phyloP scores from a whole-genome alignment of 2,329 filamentous ascomycete species.

The Talaromyces pinophilus region DNA sequence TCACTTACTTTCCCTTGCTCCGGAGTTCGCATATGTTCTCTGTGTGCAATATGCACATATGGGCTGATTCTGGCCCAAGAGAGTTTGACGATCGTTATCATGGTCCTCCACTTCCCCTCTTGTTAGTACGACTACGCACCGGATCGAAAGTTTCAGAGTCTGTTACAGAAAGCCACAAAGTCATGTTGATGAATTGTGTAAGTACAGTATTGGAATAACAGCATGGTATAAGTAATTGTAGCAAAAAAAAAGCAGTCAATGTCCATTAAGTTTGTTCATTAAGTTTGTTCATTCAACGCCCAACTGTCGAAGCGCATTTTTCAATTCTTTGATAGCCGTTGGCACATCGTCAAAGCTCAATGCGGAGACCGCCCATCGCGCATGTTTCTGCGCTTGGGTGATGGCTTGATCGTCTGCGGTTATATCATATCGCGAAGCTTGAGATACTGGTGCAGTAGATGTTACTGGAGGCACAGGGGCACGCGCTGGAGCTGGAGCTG shows the following conservation, averaged over 20 bases:
- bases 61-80: not conserved
- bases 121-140: not conserved
- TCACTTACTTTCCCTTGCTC: not conserved
- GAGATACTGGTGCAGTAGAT: conserved; percentile 23
- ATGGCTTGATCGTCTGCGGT: conserved; percentile 70
- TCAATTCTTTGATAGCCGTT: conserved; percentile 83
- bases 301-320: conserved; percentile 69
- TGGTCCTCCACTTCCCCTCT: not conserved
- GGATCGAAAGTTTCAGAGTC: not conserved
- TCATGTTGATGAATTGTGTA: not conserved
- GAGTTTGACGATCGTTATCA: conserved; percentile 1
- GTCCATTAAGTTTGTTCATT: conserved; percentile 36
- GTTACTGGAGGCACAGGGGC: conserved; percentile 24
- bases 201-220: not conserved
- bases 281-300: conserved; percentile 57
- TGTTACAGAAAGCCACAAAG: not conserved
- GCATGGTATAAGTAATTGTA: conserved; percentile 4
- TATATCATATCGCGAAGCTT: conserved; percentile 10
- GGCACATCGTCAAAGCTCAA: conserved; percentile 94
- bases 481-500: conserved; percentile 27
- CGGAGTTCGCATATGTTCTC: not conserved
- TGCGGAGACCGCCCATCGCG: conserved; percentile 94
- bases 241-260: not conserved
- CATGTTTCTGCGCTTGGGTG: conserved; percentile 85
- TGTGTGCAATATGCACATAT: not conserved